Conservation (phyloP, 2,329 filamentous ascomycete genomes). For the Orbilia blumenaviensis region DNA sequence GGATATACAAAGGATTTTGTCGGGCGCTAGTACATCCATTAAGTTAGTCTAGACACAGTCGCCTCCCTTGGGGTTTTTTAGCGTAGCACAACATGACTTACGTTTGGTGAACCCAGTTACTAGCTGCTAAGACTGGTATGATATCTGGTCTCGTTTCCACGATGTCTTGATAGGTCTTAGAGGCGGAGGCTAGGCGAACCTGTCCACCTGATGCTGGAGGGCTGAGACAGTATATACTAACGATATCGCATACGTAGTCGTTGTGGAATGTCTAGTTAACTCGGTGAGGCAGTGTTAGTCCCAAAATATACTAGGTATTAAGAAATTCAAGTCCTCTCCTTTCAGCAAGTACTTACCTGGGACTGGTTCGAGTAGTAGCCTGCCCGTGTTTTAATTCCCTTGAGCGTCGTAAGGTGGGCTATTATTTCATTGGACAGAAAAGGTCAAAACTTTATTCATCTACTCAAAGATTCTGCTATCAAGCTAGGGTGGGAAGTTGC, state of each 20-base stretch:
- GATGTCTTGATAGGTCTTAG: not conserved
- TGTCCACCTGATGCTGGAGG: not conserved
- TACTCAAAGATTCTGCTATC: not conserved
- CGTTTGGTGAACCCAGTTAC: not conserved
- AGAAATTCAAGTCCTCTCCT: not conserved
- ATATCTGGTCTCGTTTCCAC: not conserved
- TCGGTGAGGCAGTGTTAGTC: not conserved
- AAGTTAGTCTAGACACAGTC: not conserved
- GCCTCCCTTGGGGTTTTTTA: not conserved
- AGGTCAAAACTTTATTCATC: not conserved
- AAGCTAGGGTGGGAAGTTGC: not conserved
- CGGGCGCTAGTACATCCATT: not conserved
- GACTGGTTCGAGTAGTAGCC: not conserved
- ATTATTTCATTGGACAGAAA: not conserved
- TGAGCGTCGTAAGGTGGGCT: not conserved
- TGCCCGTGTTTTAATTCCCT: not conserved
- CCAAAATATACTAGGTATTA: not conserved
- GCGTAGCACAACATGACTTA: not conserved
- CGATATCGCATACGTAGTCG: not conserved
- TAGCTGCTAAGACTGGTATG: not conserved
- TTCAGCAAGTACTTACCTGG: not conserved
- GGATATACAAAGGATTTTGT: not conserved
- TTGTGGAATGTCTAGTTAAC: not conserved
- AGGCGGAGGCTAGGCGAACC: not conserved
- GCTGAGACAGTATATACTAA: not conserved